Base-by-base conservation (phyloP, 345 rosid genomes). In the Gossypium longicalyx region DNA sequence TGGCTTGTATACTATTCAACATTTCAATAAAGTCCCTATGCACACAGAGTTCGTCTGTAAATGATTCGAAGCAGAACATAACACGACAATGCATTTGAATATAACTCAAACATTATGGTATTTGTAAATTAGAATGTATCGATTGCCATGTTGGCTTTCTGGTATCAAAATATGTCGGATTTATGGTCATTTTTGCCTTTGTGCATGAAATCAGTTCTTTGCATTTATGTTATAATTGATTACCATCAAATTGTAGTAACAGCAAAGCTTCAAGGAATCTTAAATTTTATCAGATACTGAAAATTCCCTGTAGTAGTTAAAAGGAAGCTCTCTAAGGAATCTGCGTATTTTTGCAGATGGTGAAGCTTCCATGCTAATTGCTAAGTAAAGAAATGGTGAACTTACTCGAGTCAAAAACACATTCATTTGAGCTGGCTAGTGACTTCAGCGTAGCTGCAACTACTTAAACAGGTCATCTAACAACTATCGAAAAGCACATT, bases 351-450 rank as follows among this genome's bases (percentile, higher is more conserved):
- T 25, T 2, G 38, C 59, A 16, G 59, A 69, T 2, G 3, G 13
- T 49, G 23, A 51, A 69, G 59, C 34, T 23, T 15, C 56, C 15
- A 2, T 22, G 2, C 65, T 27, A 49, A 25, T 4, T 58, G 5
- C 54, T 27, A 49, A 47, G 29, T 25, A 27, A 27, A 74, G 38
- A 34, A 64, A 51, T 0, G 13, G 25, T 22, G 41, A 34, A 51
- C 9, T 12, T 29, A 62, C 54, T 49, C 44, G 19, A 76, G 41
- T 27, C 5, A 22, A 34, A 38, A 74, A 45, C 44, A 62, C 23
- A 70, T 53, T 63, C 67, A 76, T 76, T 80, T 72, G 62, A 73
- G 16, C 47, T 43, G 22, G 29, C 47, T 43, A 34, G 29, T 29
- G 27, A 23, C 34, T 59, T 72, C 52, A 56, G 5, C 17, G 63